Evolutionary conservation across 495 filamentous ascomycete genomes (phyloP).

Genomic region (Aspergillus biplanus): DNA sequence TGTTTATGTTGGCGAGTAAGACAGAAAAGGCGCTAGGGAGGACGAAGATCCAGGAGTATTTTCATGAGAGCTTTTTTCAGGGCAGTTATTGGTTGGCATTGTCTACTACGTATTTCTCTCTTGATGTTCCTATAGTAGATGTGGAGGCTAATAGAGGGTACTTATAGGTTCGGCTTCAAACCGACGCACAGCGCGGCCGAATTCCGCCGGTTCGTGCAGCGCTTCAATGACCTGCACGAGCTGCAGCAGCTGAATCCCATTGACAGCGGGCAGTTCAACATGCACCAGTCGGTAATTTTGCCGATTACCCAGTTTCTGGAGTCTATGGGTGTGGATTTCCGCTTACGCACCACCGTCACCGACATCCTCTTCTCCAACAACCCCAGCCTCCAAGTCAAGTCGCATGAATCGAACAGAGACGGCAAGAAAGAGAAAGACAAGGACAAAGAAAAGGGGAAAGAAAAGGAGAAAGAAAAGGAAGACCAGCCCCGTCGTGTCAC

Average conservation of each 20-base stretch:
- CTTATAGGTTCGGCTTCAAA: constrained; percentile 41
- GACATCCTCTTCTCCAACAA: constrained; percentile 29
- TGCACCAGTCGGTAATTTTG: constrained; percentile 43
- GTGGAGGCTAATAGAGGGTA: not conserved
- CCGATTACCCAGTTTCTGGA: constrained; percentile 45
- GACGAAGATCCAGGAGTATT: constrained; percentile 41
- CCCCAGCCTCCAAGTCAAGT: not conserved
- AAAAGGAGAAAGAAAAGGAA: not conserved
- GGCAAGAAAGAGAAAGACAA: too few species aligned
- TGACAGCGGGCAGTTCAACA: constrained; percentile 40
- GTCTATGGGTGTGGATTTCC: constrained; percentile 47
- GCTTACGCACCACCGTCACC: constrained; percentile 36
- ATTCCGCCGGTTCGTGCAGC: constrained; percentile 33
- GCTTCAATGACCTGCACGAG: constrained; percentile 30
- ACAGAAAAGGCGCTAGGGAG: constrained; percentile 36
- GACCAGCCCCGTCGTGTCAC: constrained; percentile 9
- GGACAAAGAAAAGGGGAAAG: too few species aligned
- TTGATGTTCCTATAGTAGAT: not conserved
- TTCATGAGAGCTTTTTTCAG: constrained; percentile 40
- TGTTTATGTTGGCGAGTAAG: constrained; percentile 36
- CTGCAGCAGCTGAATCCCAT: constrained; percentile 32
- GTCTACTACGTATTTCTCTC: constrained; percentile 35
- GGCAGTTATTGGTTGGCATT: constrained; percentile 45
- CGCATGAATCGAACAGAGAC: too few species aligned
- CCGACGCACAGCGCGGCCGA: constrained; percentile 46